Evolutionary conservation across 371 early-diverging fungal species (phyloP).

Genomic region (Catenaria anguillulae): DNA sequence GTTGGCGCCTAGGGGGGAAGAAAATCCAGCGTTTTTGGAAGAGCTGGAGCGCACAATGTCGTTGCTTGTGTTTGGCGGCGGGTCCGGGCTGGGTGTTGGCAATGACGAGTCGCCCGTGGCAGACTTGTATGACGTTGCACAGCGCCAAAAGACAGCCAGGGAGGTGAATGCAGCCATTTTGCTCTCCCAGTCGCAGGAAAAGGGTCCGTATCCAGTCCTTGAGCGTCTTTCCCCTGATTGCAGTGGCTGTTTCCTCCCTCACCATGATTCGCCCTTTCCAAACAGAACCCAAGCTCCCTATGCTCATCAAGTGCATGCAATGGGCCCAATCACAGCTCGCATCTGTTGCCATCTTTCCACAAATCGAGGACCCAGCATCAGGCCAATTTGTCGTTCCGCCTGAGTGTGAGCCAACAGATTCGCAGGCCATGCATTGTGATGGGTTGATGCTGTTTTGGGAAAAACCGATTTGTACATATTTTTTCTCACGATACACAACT

Average conservation of each 20-base stretch:
- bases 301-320: conserved; percentile 67
- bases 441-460: too few relatives aligned
- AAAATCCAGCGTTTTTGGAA: conserved; percentile 79
- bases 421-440: not conserved
- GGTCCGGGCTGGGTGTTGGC: too few relatives aligned
- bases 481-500: too few relatives aligned
- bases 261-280: too few relatives aligned
- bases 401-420: conserved; percentile 13
- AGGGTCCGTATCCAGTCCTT: conserved; percentile 11
- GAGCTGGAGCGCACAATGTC: conserved; percentile 94
- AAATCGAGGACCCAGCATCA: conserved; percentile 63
- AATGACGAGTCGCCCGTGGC: conserved; percentile 47
- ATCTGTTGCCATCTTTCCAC: conserved; percentile 61
- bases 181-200: conserved; percentile 74
- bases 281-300: conserved; percentile 73
- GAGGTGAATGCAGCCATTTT: conserved; percentile 89
- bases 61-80: conserved; percentile 77
- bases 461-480: too few relatives aligned
- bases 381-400: conserved; percentile 37
- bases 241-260: too few relatives aligned
- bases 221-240: too few relatives aligned
- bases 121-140: conserved; percentile 65
- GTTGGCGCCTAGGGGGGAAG: conserved; percentile 88
- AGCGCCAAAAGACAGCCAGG: conserved; percentile 79
- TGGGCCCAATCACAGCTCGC: conserved; percentile 85